Evolutionary conservation across 2,329 filamentous ascomycete genomes (phyloP).

Genomic region (Aspergillus oerlinghausenensis): DNA sequence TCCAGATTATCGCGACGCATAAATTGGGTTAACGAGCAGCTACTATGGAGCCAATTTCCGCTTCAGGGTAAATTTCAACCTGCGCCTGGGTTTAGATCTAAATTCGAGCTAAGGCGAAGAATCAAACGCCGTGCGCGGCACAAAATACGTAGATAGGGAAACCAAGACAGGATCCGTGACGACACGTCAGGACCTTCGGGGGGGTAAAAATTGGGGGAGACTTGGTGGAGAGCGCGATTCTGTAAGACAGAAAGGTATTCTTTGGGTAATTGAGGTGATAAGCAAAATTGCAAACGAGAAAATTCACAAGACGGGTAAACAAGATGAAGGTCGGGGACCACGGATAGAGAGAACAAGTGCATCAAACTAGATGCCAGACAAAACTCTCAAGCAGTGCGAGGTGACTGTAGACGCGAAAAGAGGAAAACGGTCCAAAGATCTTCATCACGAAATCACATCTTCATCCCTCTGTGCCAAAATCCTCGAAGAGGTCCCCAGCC

Average conservation of each 20-base stretch:
- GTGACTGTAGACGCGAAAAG: background rate
- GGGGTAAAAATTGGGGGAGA: constrained; percentile 7
- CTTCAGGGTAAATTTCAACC: constrained; percentile 12
- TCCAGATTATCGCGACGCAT: background rate
- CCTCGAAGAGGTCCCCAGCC: constrained; percentile 2
- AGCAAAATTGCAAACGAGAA: constrained; percentile 16
- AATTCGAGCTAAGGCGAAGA: constrained; percentile 21
- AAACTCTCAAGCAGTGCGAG: constrained; percentile 1
- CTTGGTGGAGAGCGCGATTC: constrained; percentile 11
- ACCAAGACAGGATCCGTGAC: constrained; percentile 17
- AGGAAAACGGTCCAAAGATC: constrained; percentile 2
- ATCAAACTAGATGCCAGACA: constrained; percentile 7
- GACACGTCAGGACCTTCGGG: constrained; percentile 14
- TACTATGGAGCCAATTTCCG: background rate
- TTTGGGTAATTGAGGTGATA: constrained; percentile 24
- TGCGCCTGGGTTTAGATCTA: constrained; percentile 22
- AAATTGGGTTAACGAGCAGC: background rate
- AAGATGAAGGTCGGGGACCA: constrained; percentile 15
- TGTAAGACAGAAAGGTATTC: constrained; percentile 24
- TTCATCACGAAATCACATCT: constrained; percentile 3
- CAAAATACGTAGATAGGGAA: constrained; percentile 8
- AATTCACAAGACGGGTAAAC: constrained; percentile 16
- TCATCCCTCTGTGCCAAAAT: constrained; percentile 1
- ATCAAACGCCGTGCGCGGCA: constrained; percentile 21
- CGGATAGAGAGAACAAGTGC: constrained; percentile 10